Base-by-base conservation (phyloP, 495 filamentous ascomycete genomes). In the Penicillium angulare region DNA sequence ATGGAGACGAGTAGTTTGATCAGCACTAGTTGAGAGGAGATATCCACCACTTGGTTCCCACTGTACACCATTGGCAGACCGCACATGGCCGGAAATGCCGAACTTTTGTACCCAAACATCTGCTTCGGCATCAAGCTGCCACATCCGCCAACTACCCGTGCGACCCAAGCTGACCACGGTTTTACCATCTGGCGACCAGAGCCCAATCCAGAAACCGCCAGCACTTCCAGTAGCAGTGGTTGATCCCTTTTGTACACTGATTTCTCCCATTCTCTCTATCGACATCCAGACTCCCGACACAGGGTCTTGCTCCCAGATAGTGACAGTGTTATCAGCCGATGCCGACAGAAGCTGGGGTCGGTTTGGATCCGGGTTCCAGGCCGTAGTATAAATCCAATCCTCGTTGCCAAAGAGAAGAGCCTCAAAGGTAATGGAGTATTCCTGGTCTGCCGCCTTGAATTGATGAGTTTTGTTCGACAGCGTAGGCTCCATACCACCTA, bases 181-280 rank as follows among this genome's bases (percentile, higher is more conserved):
- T 5, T 76, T 74, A 6, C 89, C 89, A 56, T 85, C 74, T 44
- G 90, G 90, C 10, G 88, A 88, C 95, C 95, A 98, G 1, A 97
- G 78, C 33, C 91, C 91, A 27, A 87, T 90, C 91, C 92, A 99
- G 61, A 97, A 95, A 0, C 93, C 93, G 56, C 93, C 93, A 5
- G 89, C 88, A 67, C 91, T 95, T 22, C 93, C 93, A 5, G 95
- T 97, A 0, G 93, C 93, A 2, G 92, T 95, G 7, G 91, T 96
- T 2, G 91, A 90, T 10, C 93, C 93, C 61, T 97, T 97, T 55
- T 93, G 88, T 12, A 87, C 76, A 63, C 88, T 96, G 51, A 97
- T 89, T 70, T 97, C 95, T 22, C 93, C 93, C 43, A 99, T 82
- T 53, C 93, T 76, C 24, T 88, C 85, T 10, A 75, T 77, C 12